Conservation (phyloP, 192 early-diverging fungal species). For the Pilaira anomala region DNA sequence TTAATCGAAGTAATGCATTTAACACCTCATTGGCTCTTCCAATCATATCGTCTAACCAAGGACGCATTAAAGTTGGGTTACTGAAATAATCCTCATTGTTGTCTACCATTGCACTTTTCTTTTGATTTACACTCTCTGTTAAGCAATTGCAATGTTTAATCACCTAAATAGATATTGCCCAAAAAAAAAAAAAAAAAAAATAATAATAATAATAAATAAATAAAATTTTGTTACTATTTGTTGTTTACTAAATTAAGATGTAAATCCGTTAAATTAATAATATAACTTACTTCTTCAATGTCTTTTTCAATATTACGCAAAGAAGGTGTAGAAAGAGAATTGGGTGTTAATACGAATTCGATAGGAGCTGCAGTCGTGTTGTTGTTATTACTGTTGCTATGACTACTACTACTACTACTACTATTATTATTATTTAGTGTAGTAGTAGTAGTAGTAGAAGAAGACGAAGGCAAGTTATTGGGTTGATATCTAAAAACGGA, state of each 20-base stretch:
- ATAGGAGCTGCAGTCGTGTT: neutral
- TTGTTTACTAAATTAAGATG: neutral
- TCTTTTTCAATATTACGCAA: constrained; percentile 5
- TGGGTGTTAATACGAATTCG: neutral
- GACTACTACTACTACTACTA: too few species aligned
- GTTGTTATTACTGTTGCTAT: too few species aligned
- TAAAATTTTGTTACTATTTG: neutral
- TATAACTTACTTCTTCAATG: constrained; percentile 8
- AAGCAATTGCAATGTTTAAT: constrained; percentile 16
- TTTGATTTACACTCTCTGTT: constrained; percentile 6
- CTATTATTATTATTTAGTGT: too few species aligned
- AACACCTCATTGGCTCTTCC: constrained; percentile 30
- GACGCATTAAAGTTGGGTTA: constrained; percentile 11
- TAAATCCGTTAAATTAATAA: neutral
- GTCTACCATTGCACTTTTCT: neutral
- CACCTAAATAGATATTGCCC: constrained; percentile 4
- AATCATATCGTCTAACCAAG: constrained; percentile 32
- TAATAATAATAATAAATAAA: neutral
- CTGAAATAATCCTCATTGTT: constrained; percentile 14
- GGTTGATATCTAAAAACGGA: too few species aligned
- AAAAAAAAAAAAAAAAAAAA: neutral
- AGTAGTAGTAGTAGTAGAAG: too few species aligned
- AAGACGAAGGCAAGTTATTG: too few species aligned
- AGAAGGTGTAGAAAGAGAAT: neutral
- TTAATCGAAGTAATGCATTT: constrained; percentile 30